Base-by-base conservation (phyloP, 2,329 filamentous ascomycete species). In the Rhinocladiella mackenziei region DNA sequence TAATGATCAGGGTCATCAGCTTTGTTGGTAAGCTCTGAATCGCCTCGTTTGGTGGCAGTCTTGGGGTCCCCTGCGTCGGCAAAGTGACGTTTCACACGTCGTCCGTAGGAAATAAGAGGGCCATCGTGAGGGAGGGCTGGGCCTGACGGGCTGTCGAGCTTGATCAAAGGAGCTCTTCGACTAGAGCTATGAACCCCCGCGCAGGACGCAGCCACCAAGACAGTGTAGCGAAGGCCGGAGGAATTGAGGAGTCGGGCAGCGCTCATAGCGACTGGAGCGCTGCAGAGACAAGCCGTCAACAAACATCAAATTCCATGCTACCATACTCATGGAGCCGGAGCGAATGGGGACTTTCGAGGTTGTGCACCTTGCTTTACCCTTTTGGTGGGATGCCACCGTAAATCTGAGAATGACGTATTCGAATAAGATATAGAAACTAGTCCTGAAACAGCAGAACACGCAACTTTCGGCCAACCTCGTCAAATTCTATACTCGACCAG, bases 261-360 rank as follows among this genome's bases (percentile, higher is more conserved):
- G 51, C 55, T 43, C 55, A 57, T 57, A 18, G 36, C 47, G 36
- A 32, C 14, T 11, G 36, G 48, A 55, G 54, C 54, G 54, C 50
- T 47, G 51, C 51, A 40, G n/a, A 39, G 25, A 41, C n/a, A 19
- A n/a, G 17, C 14, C 10, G 33, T 41, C 36, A 50, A 39, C 34
- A 41, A 23, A 45, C 17, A 23, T 54, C 44, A 45, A 38, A 40
- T 34, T 42, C 43, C 46, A 51, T 51, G 22, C 41, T 20, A 18
- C n/a, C n/a, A 35, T 35, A 22, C 32, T 35, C 5, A n/a, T 8
- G n/a, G 23, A 26, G 23, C 23, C 8, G 23, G 23, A 8, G 8
- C 8, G n/a, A 26, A 8, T 26, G 8, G 23, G n/a, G 23, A n/a
- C 23, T n/a, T n/a, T n/a, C n/a, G n/a, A n/a, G n/a, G n/a, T n/a